Evolutionary conservation across 257 asterid genomes (phyloP), one percentile per base, ranked within the genome.

Genomic region (Capsicum rhomboideum): DNA sequence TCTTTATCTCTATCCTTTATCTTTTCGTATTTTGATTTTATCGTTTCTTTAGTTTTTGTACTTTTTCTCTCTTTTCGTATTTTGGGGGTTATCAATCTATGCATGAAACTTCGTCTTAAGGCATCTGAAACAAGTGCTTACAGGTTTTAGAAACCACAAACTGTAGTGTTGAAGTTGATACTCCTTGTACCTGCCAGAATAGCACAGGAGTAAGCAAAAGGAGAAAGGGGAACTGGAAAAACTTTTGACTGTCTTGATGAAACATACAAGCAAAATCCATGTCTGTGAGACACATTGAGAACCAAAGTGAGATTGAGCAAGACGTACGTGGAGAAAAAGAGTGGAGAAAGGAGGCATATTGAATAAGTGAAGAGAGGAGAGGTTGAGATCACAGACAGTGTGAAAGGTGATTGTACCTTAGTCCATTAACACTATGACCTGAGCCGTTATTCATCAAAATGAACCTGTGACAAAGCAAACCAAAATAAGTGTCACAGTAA

Each of bases 81-180:
- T n/a, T n/a, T n/a, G n/a, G n/a, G n/a, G n/a, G n/a, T n/a, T n/a
- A n/a, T n/a, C n/a, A n/a, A n/a, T n/a, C 59, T 3, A 58, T 3
- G 46, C 28, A 56, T 55, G 34, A 83, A 52, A 66, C 46, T 26
- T 64, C 75, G 3, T 80, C 23, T 21, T n/a, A 42, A 37, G 83
- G 28, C 8, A 28, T 82, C 55, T 7, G n/a, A 72, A 31, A 58
- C 23, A 75, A 85, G 68, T 77, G 81, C 90, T 89, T 85, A 94
- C 98, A 83, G 91, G 93, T 86, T 94, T 94, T 83, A 91, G 94
- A 89, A 96, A 96, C 99, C 98, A 96, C 77, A 97, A 92, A 86
- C 96, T 91, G 75, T 93, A 96, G 84, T 96, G 98, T 61, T 94
- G 92, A 86, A 96, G 98, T 79, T 96, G 98, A 85, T 96, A 96